These are phyloP conservation scores for Colletotrichum siamense DNA, from an alignment of 2,329 filamentous ascomycete genomes.

Conservation along the genomic window DNA sequence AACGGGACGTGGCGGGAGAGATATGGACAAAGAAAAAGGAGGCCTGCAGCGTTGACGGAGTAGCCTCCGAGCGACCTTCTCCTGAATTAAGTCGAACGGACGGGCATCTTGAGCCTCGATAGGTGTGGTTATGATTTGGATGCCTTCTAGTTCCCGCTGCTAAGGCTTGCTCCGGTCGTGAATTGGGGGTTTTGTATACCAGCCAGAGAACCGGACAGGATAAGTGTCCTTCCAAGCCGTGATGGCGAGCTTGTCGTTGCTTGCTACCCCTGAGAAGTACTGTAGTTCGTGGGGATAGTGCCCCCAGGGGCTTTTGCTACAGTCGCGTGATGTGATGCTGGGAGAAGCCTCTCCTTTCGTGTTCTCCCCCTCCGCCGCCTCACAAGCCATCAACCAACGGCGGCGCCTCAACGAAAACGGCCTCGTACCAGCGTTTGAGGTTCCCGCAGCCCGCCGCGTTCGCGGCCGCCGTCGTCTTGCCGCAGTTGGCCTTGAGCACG, in stretches of 20 bases:
- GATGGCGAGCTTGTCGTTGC: background rate
- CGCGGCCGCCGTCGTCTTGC: slow-evolving; percentile 11
- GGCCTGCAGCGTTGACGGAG: background rate
- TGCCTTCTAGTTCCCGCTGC: background rate
- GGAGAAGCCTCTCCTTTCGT: background rate
- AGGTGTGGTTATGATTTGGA: background rate
- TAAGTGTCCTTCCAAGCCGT: background rate
- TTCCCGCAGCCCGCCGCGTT: slow-evolving; percentile 31
- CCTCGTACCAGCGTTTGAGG: slow-evolving; percentile 26
- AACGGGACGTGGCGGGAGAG: background rate
- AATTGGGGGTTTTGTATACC: background rate
- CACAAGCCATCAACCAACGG: background rate
- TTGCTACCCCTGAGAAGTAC: background rate
- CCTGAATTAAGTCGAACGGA: background rate
- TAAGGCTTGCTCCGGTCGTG: background rate
- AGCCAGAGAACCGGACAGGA: background rate
- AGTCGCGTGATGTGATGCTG: background rate
- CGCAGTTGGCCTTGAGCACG: slow-evolving; percentile 32
- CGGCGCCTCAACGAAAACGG: slow-evolving; percentile 4
- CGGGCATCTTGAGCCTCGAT: background rate
- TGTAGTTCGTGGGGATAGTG: background rate
- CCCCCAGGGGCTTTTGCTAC: background rate
- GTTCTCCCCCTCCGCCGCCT: background rate
- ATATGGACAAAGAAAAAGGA: background rate
- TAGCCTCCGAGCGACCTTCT: background rate